A percentile compares a stretch with the other conserved stretches of the same genome.
phyloP scores from a whole-genome alignment of 73 alveolate species.

The Tetrahymena elliotti region DNA sequence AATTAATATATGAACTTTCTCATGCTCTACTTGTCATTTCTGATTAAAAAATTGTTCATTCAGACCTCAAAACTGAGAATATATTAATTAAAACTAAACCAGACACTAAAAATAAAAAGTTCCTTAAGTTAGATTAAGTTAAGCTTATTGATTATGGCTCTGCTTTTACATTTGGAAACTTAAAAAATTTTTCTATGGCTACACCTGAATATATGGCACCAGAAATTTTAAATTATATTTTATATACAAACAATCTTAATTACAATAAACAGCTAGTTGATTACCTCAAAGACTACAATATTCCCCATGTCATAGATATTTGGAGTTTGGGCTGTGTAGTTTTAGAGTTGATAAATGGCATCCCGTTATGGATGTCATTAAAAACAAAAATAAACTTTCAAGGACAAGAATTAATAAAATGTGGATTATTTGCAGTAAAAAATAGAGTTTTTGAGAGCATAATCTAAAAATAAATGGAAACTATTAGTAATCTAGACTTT shows the following conservation, averaged over 20 bases:
- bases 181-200: slow-evolving; percentile 36
- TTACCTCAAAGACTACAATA: slow-evolving; percentile 21
- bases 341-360: slow-evolving; percentile 67
- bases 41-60: slow-evolving; percentile 11
- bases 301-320: slow-evolving; percentile 68
- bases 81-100: slow-evolving; percentile 7
- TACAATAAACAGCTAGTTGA: slow-evolving; percentile 19
- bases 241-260: slow-evolving; percentile 20
- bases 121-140: not conserved
- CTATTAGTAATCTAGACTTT: slow-evolving; percentile 8
- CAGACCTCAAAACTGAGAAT: slow-evolving; percentile 39
- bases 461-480: slow-evolving; percentile 19
- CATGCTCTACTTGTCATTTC: not conserved
- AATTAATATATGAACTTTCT: not conserved
- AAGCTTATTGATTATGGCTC: slow-evolving; percentile 40
- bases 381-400: slow-evolving; percentile 35
- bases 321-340: slow-evolving; percentile 83
- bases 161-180: slow-evolving; percentile 17
- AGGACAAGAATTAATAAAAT: slow-evolving; percentile 16
- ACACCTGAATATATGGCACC: slow-evolving; percentile 96
- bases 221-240: slow-evolving; percentile 62
- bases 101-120: not conserved
- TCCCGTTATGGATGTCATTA: slow-evolving; percentile 86
- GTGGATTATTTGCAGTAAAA: slow-evolving; percentile 32
- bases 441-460: slow-evolving; percentile 24